Conservation (phyloP, 208 protist species). For the Wallacemonas sp. region DNA sequence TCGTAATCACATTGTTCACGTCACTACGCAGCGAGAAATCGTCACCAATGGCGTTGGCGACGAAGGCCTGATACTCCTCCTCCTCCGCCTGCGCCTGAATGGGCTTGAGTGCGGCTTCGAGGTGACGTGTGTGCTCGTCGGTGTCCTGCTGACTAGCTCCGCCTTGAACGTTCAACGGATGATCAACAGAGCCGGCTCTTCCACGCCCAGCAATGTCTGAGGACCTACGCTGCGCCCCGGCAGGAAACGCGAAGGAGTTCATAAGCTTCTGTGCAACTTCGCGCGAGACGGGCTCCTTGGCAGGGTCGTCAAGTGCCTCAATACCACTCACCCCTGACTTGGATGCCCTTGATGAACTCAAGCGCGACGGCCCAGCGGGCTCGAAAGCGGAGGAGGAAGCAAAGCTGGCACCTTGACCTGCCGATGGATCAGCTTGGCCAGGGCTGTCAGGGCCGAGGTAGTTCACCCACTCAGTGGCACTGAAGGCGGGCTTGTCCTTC, state of each 20-base stretch:
- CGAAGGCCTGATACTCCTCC: slow-evolving; percentile 25
- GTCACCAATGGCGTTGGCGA: slow-evolving; percentile 24
- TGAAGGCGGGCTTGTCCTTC: no score
- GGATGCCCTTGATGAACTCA: no score
- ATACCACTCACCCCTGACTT: background rate
- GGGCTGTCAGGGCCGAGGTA: no score
- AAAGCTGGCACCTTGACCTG: no score
- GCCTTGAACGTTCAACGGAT: background rate
- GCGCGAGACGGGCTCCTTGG: slow-evolving; percentile 10
- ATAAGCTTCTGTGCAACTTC: slow-evolving; percentile 8
- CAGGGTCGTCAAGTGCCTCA: slow-evolving; percentile 7
- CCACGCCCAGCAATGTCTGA: no score
- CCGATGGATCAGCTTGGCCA: no score
- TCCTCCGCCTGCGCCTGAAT: slow-evolving; percentile 26
- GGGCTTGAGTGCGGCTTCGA: slow-evolving; percentile 18
- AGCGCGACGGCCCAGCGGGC: no score
- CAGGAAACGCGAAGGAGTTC: slow-evolving; percentile 4
- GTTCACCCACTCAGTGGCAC: no score
- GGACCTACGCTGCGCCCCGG: background rate
- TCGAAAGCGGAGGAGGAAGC: no score
- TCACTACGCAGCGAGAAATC: slow-evolving; percentile 51
- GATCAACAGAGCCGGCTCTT: background rate
- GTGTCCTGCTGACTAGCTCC: background rate
- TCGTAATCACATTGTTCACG: slow-evolving; percentile 56
- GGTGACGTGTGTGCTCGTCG: background rate